Percentiles rank a stretch among this genome's conserved stretches.
Conservation (phyloP, 352 stramenopile species). For the Phytophthora colocasiae region DNA sequence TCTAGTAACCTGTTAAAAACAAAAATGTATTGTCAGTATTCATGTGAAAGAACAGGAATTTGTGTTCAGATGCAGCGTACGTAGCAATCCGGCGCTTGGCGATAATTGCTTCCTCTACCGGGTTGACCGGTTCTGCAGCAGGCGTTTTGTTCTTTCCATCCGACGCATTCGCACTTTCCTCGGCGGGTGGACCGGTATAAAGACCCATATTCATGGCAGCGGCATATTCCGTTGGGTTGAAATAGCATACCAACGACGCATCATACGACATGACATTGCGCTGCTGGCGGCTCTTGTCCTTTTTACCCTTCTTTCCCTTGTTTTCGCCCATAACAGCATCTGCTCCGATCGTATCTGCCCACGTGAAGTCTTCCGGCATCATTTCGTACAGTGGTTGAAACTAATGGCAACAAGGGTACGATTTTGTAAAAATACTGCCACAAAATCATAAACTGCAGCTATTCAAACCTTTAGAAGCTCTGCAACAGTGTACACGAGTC, state of each 20-base stretch:
- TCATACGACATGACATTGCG: slow-evolving; percentile 67
- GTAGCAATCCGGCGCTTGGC: slow-evolving; percentile 58
- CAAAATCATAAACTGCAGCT: background rate
- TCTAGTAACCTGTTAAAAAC: slow-evolving; percentile 58
- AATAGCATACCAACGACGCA: slow-evolving; percentile 76
- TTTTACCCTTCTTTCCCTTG: slow-evolving; percentile 56
- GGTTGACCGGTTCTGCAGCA: slow-evolving; percentile 43
- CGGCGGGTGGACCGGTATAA: slow-evolving; percentile 51
- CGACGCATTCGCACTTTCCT: slow-evolving; percentile 12
- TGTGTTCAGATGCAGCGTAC: slow-evolving; percentile 36
- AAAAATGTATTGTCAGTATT: background rate
- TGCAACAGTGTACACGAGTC: slow-evolving; percentile 64
- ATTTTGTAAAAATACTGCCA: background rate
- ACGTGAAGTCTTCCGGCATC: slow-evolving; percentile 71
- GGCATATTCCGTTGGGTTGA: slow-evolving; percentile 81
- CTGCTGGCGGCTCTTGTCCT: slow-evolving; percentile 51
- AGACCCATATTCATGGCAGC: slow-evolving; percentile 67
- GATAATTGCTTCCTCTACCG: slow-evolving; percentile 68
- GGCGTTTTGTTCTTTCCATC: slow-evolving; percentile 28
- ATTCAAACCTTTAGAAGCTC: slow-evolving; percentile 63
- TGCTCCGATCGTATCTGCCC: slow-evolving; percentile 66
- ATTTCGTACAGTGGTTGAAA: slow-evolving; percentile 77
- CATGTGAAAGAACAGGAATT: background rate
- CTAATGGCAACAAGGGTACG: slow-evolving; percentile 24
- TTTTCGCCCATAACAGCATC: slow-evolving; percentile 56